Conservation (phyloP, 768 basidiomycete species). For the Nidula microcarpa region DNA sequence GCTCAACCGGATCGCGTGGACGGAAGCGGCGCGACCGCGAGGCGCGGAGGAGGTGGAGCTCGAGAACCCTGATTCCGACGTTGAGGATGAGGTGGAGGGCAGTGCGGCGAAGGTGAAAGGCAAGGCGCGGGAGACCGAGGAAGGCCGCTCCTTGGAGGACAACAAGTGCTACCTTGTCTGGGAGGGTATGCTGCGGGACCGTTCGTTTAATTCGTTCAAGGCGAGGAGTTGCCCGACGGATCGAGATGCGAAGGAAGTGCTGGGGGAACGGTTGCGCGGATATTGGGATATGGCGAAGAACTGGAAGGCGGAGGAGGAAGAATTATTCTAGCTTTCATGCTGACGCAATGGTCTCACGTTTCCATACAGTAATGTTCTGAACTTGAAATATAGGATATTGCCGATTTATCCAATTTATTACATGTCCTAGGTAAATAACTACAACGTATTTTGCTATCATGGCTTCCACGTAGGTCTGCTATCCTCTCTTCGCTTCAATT, state of each 20-base stretch:
- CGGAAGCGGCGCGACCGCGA: constrained; percentile 79
- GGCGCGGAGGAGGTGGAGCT: constrained; percentile 71
- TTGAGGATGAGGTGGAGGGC: constrained; percentile 21
- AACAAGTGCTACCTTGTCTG: constrained; percentile 91
- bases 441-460: background rate
- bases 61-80: constrained; percentile 46
- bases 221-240: constrained; percentile 84
- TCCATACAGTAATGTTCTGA: no score
- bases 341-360: no score
- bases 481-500: constrained; percentile 19
- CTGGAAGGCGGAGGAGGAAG: constrained; percentile 81
- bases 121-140: constrained; percentile 22
- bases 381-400: no score
- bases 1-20: constrained; percentile 89
- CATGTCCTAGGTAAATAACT: constrained; percentile 1
- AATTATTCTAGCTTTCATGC: constrained; percentile 40
- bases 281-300: constrained; percentile 97
- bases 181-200: constrained; percentile 87
- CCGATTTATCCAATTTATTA: no score
- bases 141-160: constrained; percentile 61
- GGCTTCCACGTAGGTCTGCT: background rate
- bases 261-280: constrained; percentile 81
- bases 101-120: constrained; percentile 25
- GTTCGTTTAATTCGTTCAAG: constrained; percentile 76
- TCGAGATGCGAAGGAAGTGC: constrained; percentile 75